A percentile compares a stretch with the other conserved stretches of the same genome.
These are phyloP conservation scores for Myrica gale DNA, from an alignment of 306 rosid species.

Conservation along the genomic window DNA sequence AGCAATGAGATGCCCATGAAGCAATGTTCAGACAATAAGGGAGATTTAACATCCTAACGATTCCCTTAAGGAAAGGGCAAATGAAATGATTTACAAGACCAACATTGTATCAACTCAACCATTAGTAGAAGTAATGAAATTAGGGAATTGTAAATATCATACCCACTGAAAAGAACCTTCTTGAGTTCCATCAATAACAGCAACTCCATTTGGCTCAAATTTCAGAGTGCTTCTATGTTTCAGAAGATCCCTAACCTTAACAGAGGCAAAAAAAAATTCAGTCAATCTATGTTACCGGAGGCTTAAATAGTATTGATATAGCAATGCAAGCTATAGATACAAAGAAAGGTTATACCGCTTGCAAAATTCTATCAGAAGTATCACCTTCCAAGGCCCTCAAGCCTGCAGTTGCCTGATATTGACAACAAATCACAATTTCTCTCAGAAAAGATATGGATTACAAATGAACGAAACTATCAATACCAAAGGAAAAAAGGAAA, in stretches of 20 bases:
- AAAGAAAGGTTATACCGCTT: constrained; percentile 55
- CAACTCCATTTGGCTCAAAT: constrained; percentile 54
- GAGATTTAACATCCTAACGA: not conserved
- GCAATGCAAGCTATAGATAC: not conserved
- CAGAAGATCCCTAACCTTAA: constrained; percentile 82
- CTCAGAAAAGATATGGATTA: constrained; percentile 14
- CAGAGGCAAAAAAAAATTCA: constrained; percentile 18
- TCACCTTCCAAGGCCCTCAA: constrained; percentile 80
- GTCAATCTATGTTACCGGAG: not conserved
- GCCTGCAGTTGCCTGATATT: constrained; percentile 91
- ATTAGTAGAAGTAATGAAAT: not conserved
- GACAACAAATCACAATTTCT: constrained; percentile 28
- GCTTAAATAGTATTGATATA: not conserved
- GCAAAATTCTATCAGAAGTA: constrained; percentile 76
- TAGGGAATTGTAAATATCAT: constrained; percentile 33
- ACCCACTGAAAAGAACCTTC: constrained; percentile 99
- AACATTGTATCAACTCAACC: not conserved
- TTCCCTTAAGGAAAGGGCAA: not conserved
- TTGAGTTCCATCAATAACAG: constrained; percentile 91
- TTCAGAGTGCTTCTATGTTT: constrained; percentile 55
- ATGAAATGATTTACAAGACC: not conserved
- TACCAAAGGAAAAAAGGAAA: not conserved
- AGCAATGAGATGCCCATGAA: not conserved
- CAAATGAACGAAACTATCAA: not conserved
- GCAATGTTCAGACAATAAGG: not conserved